Evolutionary conservation across 2,329 filamentous ascomycete genomes (phyloP), one percentile per base, ranked within the genome.

Genomic region (Aspergillus fructus): DNA sequence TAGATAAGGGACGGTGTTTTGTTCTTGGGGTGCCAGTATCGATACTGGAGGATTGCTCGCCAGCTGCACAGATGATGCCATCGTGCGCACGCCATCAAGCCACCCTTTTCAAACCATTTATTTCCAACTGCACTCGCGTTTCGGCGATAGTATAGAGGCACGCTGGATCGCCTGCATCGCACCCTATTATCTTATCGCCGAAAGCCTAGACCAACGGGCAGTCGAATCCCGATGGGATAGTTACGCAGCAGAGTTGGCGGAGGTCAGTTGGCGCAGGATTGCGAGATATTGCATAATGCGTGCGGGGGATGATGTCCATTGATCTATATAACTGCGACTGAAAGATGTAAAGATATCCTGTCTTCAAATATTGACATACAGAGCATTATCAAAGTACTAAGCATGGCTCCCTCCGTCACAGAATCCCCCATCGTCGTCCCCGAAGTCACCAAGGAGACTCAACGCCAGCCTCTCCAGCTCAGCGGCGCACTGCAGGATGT

Each of bases 401-500:
- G 17, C 5, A 70, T 66, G 68, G 62, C 66, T 46, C 59, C 64
- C 13, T 63, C 66, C 17, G 17, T 64, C 30, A 55, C 55, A n/a
- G 62, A 67, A 50, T 53, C 63, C n/a, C 9, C 62, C 24, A 46
- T 54, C 2, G 58, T 61, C n/a, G 55, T 64, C 13, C 61, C 65
- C 12, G 42, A 61, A n/a, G 43, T 61, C 1, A 27, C 61, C 8
- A 65, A 65, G 30, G 48, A 56, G 12, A 55, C 58, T 12, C 61
- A 62, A 13, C 59, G 61, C 30, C 62, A 66, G 33, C 74, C 75
- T 3, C 57, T 82, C 15, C 69, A 76, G 58, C 67, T 71, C 12
- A 71, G 62, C 9, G 79, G 78, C 15, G 64, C 66, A 0, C 68
- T 83, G 0, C 74, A 82, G 17, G 59, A 71, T 11, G 81, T 76